Base-by-base conservation (phyloP, 192 early-diverging fungal species). In the Allomyces macrogynus region DNA sequence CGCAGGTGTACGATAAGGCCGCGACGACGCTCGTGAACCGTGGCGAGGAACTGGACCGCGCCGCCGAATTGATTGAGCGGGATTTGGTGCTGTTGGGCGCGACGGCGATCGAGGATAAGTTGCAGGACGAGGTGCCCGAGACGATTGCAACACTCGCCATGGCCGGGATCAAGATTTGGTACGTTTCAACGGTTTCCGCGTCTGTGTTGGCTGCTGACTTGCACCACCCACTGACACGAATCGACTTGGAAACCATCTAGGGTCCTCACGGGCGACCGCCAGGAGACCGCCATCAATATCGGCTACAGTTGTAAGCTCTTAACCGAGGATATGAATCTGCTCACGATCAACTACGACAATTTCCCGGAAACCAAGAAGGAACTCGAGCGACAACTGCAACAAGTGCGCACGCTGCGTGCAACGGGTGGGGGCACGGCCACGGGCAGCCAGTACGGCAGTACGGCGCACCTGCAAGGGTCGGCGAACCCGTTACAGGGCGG, bases 271-370 rank as follows among this genome's bases (percentile, higher is more conserved):
- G 96, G 96, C 60, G 96, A 99, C 74, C 73, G 93, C 43, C 96
- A 99, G 72, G 96, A 99, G 73, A 99, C 96, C 3, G 95, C 96
- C n/a, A 97, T 99, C 77, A 99, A 99, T 73, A 99, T 99, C 76
- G 96, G 93, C 18, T 95, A 92, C 69, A 88, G 86, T 57, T 97
- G 93, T 78, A 95, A 97, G 74, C 78, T 99, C 27, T 83, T 99
- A 63, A 88, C 91, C 61, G 96, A 99, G 69, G 93, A 95, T 63
- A 96, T 95, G 91, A 85, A 86, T 57, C 74, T 99, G 24, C 89
- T 99, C 62, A 81, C 95, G 61, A 90, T 90, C 70, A 97, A 93
- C 71, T 89, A 94, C 70, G 76, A 85, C 26, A 93, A 81, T 61
- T 90, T 94, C 71, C 88, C 85, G 81, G 90, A 88, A 63, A 95